phyloP scores from a whole-genome alignment of 1,284 basidiomycete genomes.

The Vanrija sp. region DNA sequence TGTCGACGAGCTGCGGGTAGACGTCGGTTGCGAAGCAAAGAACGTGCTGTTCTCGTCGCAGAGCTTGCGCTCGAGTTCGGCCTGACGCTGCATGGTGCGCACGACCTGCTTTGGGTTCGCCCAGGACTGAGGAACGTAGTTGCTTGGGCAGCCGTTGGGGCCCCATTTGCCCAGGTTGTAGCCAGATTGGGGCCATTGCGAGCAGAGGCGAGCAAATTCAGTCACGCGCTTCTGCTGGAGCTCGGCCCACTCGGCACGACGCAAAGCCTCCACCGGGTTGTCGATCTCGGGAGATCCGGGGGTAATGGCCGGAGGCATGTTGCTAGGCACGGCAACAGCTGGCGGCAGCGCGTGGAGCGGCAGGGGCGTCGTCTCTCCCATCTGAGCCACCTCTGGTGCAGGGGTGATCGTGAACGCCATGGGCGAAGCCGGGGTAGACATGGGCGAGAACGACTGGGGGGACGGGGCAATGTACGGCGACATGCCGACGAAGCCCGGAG shows the following conservation, averaged over 20 bases:
- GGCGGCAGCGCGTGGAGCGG: conserved; percentile 15
- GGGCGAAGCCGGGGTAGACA: conserved; percentile 7
- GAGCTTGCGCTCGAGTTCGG: conserved; percentile 44
- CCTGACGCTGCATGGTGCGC: conserved; percentile 61
- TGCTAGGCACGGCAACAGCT: conserved; percentile 15
- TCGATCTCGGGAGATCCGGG: conserved; percentile 15
- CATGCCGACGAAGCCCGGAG: neutral
- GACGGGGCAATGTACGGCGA: conserved; percentile 15
- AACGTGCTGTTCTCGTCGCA: conserved; percentile 20
- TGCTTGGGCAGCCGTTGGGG: conserved; percentile 50
- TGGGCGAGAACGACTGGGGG: conserved; percentile 3
- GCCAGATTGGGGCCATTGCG: conserved; percentile 71
- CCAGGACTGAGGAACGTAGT: conserved; percentile 68
- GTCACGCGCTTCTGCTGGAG: conserved; percentile 30
- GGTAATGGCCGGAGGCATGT: conserved; percentile 17
- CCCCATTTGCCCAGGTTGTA: conserved; percentile 76
- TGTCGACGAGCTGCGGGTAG: conserved; percentile 14
- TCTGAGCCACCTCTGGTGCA: conserved; percentile 14
- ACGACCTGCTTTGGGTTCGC: conserved; percentile 63
- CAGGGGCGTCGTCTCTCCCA: conserved; percentile 10
- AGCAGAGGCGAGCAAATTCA: conserved; percentile 42
- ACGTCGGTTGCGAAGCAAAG: conserved; percentile 19
- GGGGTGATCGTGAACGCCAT: conserved; percentile 16
- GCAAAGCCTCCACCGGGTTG: conserved; percentile 17
- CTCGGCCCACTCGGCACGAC: conserved; percentile 32